Base-by-base conservation (phyloP, 2,329 filamentous ascomycete genomes). In the Cytospora piceae region DNA sequence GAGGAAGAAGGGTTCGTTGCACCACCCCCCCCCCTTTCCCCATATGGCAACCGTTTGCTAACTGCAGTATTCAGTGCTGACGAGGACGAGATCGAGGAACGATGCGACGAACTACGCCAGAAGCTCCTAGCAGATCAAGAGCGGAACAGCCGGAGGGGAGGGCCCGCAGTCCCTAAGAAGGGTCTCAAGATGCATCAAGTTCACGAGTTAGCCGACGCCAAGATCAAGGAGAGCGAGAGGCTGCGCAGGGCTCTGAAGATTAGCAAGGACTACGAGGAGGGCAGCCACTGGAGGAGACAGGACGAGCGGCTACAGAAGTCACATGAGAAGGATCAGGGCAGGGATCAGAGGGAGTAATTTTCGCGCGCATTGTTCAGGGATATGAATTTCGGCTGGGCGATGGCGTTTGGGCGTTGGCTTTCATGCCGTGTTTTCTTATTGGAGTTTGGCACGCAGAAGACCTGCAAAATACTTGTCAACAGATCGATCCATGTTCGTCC, bases 191-290 rank as follows among this genome's bases (percentile, higher is more conserved):
- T 89, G 70, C 93, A 98, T 78, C 93, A 98, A 79, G 93, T 98
- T 24, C 95, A 99, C 80, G 95, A 98, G 79, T 84, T 97, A 76
- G 95, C 95, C 22, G 91, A 95, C 73, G 95, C 94, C 67, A 99
- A 99, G 85, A 94, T 96, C 71, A 90, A 92, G 76, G 95, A 99
- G 83, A 97, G 90, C 77, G 94, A 98, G 79, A 86, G 91, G 72
- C 81, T 99, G 75, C 83, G 94, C 70, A 91, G 84, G 77, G 95
- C 95, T 9, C 82, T 99, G 70, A 94, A 93, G 58, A 96, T 98
- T 73, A 89, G 89, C 74, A 89, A 90, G 74, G 85, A 94, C 75
- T 95, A 95, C 72, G 89, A 94, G 74, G 92, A 96, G 77, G 93
- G 92, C 7, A 86, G 89, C 58, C 91, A 97, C 76, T 95, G 93